These are phyloP conservation scores for Pistacia integerrima DNA, from an alignment of 345 rosid species.

Conservation along the genomic window DNA sequence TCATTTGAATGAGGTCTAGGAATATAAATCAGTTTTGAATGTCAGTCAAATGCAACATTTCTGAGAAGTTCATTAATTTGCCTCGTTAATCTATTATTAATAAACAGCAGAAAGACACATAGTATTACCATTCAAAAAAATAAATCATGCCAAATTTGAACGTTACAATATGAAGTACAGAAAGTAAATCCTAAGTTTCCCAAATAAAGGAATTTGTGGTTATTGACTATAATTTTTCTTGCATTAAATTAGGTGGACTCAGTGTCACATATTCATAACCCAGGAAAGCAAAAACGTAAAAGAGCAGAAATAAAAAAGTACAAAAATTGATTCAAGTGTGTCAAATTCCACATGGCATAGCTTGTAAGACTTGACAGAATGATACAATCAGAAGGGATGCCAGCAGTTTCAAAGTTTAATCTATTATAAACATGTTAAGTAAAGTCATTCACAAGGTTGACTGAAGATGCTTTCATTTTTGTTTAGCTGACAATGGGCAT, in stretches of 20 bases:
- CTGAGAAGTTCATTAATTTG: not conserved
- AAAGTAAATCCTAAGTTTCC: not conserved
- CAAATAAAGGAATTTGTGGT: not conserved
- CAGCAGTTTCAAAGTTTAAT: not conserved
- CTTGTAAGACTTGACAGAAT: not conserved
- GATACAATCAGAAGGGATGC: not conserved
- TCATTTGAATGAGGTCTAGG: slow-evolving; percentile 79
- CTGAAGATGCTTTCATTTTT: not conserved
- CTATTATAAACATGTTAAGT: not conserved
- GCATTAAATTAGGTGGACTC: not conserved
- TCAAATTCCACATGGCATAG: not conserved
- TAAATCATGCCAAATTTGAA: not conserved
- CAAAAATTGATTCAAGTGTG: not conserved
- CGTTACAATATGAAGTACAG: not conserved
- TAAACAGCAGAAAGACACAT: not conserved
- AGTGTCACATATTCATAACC: not conserved
- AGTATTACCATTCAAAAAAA: not conserved
- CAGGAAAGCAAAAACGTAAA: not conserved
- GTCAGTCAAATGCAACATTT: slow-evolving; percentile 8
- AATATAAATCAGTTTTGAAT: slow-evolving; percentile 7
- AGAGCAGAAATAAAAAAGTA: not conserved
- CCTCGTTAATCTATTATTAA: not conserved
- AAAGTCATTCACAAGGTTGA: not conserved
- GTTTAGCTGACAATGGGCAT: no score
- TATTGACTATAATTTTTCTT: not conserved